Percentiles rank a stretch among this genome's conserved stretches.
phyloP scores from a whole-genome alignment of 176 grass and related monocot species.

The Themeda triandra region DNA sequence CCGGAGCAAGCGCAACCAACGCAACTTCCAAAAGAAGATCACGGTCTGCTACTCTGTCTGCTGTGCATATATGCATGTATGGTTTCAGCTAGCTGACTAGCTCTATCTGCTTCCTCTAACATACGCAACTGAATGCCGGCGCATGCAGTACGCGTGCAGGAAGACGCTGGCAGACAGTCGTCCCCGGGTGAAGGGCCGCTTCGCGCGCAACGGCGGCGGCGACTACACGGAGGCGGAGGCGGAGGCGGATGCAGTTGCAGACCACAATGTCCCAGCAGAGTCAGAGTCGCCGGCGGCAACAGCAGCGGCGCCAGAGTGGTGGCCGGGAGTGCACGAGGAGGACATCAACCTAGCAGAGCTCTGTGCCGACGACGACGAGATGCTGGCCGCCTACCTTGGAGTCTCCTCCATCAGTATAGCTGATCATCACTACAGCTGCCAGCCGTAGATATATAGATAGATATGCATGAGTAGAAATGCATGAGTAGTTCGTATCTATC shows the following conservation, averaged over 20 bases:
- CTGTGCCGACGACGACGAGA: slow-evolving; percentile 22
- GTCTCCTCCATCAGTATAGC: slow-evolving; percentile 35
- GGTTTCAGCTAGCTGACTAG: background rate
- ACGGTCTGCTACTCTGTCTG: slow-evolving; percentile 12
- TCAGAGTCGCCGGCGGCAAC: no score
- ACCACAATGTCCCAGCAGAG: background rate
- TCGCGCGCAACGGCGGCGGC: slow-evolving; percentile 44
- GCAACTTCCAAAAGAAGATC: slow-evolving; percentile 97
- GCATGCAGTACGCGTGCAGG: slow-evolving; percentile 72
- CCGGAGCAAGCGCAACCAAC: slow-evolving; percentile 76
- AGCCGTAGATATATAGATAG: background rate
- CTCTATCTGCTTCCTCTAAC: no score
- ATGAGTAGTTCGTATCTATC: no score
- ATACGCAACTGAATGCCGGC: background rate
- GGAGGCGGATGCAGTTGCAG: background rate
- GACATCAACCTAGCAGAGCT: background rate
- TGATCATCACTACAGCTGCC: background rate
- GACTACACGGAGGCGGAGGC: background rate
- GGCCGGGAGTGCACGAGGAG: slow-evolving; percentile 49
- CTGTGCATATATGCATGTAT: no score
- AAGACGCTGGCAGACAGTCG: slow-evolving; percentile 88
- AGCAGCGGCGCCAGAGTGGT: slow-evolving; percentile 7
- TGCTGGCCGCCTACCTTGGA: slow-evolving; percentile 45
- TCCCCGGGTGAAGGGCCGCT: slow-evolving; percentile 77
- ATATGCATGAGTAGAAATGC: no score